These are phyloP conservation scores for Hygrophila difformis DNA, from an alignment of 257 asterid genomes.

Conservation along the genomic window DNA sequence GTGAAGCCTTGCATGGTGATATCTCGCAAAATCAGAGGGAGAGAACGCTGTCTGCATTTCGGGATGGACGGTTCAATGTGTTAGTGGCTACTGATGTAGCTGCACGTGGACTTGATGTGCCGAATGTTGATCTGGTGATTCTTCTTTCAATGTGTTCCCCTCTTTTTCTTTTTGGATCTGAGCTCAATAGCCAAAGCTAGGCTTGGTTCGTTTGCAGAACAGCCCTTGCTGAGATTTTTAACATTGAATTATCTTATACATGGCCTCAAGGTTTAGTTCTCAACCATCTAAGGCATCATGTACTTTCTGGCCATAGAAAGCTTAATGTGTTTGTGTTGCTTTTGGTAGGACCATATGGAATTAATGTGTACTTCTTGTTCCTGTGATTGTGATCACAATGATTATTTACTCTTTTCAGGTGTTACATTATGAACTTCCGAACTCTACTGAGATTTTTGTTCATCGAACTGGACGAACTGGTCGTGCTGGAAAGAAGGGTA, in stretches of 20 bases:
- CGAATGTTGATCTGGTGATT: constrained; percentile 90
- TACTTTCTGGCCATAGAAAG: too few relatives aligned
- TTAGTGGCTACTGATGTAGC: constrained; percentile 97
- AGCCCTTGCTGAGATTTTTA: background rate
- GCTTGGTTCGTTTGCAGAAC: too few relatives aligned
- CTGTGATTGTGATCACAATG: background rate
- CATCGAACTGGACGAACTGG: constrained; percentile 99
- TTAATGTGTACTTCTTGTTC: background rate
- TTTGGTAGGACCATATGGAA: background rate
- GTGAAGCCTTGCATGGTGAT: constrained; percentile 96
- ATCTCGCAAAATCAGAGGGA: constrained; percentile 85
- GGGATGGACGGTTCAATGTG: constrained; percentile 61
- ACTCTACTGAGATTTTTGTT: constrained; percentile 74
- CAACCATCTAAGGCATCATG: too few relatives aligned
- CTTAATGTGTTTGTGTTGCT: background rate
- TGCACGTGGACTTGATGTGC: constrained; percentile 98
- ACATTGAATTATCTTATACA: too few relatives aligned
- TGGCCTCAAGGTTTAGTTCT: too few relatives aligned
- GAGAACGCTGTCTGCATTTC: constrained; percentile 75
- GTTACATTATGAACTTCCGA: constrained; percentile 88
- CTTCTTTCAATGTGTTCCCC: constrained; percentile 1
- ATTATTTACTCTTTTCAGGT: constrained; percentile 31
- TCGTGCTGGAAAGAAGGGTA: constrained; percentile 98
- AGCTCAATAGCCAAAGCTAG: too few relatives aligned
- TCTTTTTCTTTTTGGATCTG: background rate